Evolutionary conservation across 2,329 filamentous ascomycete species (phyloP), one percentile per base, ranked within the genome.

Genomic region (Dryadomyces quercivorus): DNA sequence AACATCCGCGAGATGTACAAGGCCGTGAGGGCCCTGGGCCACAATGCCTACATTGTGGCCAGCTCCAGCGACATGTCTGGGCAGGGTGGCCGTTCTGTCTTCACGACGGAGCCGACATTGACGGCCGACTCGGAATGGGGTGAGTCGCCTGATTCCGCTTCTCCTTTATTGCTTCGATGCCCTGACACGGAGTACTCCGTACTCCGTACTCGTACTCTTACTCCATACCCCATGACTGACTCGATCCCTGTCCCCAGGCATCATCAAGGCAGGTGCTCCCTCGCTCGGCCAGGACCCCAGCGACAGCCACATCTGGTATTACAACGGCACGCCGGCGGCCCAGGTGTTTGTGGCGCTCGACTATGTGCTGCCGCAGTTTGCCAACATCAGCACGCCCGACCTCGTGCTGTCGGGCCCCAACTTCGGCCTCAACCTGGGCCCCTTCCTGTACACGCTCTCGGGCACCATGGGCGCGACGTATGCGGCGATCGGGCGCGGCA

Each of bases 251-350:
- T 31, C 26, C 15, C 50, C 45, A 53, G 64, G 68, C 58, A 65
- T 76, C 42, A 61, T 78, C 40, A 71, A 72, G 42, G 65, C 69
- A 2, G 75, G 75, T 5, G 66, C 71, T 1, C 73, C 74, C 3
- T 72, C 73, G 0, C 59, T 77, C 22, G 78, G 79, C 48, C 68
- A 65, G 16, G 76, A 80, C 59, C 76, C 75, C 13, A 62, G 64
- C 20, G 75, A 81, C 55, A 67, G 67, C 52, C 70, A 77, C 57
- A 77, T 82, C 58, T 81, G 75, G 75, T 81, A 81, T 61, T 82
- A 80, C 65, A 78, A 81, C 53, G 77, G 78, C 21, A 82, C 77
- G 0, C 76, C 78, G 0, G 75, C 75, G 0, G 73, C 77, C 0
- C 77, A 74, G 59, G 76, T 75, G 1, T 75, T 80, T 55, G 75